These are phyloP conservation scores for Chaetomidium leptoderma DNA, from an alignment of 495 filamentous ascomycete genomes.

Conservation along the genomic window DNA sequence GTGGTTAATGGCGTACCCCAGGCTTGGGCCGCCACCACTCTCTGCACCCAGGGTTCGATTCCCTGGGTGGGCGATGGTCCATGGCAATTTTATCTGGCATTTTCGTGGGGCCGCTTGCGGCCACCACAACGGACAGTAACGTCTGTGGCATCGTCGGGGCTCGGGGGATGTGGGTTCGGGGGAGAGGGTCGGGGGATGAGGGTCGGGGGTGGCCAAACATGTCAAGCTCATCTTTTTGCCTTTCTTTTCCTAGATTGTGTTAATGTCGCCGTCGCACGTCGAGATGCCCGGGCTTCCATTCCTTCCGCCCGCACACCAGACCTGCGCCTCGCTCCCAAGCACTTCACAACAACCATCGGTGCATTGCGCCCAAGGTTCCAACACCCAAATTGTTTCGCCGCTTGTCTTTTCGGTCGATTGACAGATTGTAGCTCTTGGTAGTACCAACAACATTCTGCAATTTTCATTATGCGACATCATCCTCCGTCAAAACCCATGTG, in stretches of 20 bases:
- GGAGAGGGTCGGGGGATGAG: not conserved
- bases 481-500: no score
- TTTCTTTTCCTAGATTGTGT: not conserved
- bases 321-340: no score
- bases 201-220: not conserved
- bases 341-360: no score
- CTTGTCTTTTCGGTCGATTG: no score
- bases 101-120: not conserved
- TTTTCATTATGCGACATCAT: no score
- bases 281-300: not conserved
- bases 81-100: constrained; percentile 3
- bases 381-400: no score
- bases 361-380: no score
- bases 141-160: not conserved
- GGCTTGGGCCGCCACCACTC: constrained; percentile 2
- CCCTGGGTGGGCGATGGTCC: not conserved
- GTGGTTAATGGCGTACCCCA: not conserved
- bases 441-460: no score
- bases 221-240: not conserved
- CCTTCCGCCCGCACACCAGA: no score
- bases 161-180: not conserved
- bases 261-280: not conserved
- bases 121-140: constrained; percentile 5
- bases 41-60: not conserved
- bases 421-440: no score